Evolutionary conservation across 345 rosid species (phyloP), one percentile per base, ranked within the genome.

Genomic region (Sonneratia alba): DNA sequence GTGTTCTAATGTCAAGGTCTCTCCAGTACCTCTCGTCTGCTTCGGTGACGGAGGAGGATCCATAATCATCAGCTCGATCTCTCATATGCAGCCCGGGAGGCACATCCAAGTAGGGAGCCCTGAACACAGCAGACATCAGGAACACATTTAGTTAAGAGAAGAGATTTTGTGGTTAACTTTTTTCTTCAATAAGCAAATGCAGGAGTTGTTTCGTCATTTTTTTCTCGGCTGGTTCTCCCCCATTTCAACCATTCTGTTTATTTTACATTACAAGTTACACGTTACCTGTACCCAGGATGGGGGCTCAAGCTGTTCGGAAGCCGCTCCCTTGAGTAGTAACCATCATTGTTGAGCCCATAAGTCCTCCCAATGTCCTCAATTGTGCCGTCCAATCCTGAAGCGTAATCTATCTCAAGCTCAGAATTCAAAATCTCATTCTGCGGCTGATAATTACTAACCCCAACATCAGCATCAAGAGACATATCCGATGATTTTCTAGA

Each of bases 341-440:
- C 75, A 9, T 57, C 72, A 47, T 36, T 43, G 73, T 45, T 69
- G 56, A 70, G 56, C 72, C 69, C 16, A 34, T 74, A 79, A 32
- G 77, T 79, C 43, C 77, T 80, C 67, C 81, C 79, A 55, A 75
- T 77, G 63, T 74, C 86, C 71, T 79, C 84, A 6, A 74, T 66
- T 49, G 76, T 64, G 65, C 70, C 76, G 66, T 83, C 66, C 37
- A 62, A 34, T 62, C 66, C 66, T 3, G 14, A 10, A 2, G 66
- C 32, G 7, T 10, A 62, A 62, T 62, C 36, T 32, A 21, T 3
- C 18, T 61, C 66, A 34, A 62, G 59, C 67, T 73, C 78, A 70
- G 73, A 77, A 78, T 75, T 79, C 68, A 81, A 73, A 40, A 76
- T 57, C 81, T 81, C 81, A 72, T 49, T 72, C 18, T 65, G 80